Base-by-base conservation (phyloP, 2,329 filamentous ascomycete species). In the Cucurbitaria berberidis region DNA sequence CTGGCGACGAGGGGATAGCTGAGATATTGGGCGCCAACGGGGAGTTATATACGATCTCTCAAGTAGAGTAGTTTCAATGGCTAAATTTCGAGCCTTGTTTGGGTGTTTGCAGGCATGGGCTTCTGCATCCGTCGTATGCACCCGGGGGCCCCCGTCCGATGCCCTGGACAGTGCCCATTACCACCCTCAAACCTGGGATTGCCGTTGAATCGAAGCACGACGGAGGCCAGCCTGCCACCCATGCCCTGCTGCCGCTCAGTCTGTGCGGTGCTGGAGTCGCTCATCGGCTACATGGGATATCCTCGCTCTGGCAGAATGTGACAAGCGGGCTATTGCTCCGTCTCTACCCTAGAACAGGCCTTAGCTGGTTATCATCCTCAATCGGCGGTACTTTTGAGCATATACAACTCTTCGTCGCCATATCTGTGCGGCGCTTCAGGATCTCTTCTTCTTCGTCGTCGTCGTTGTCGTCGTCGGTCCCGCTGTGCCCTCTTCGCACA, bases 51-150 rank as follows among this genome's bases (percentile, higher is more conserved):
- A 63, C 65, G 39, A 51, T 55, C 64, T 67, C 57, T 66, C 62
- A 61, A 67, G 66, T 69, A 68, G 60, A 66, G 64, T 71, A 69
- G 62, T 63, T 64, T 48, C 52, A 63, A 61, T 66, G 67, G 67
- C 72, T 72, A 72, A 71, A 72, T 59, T 63, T 49, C 53, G 57
- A 62, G 49, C 55, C 51, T 51, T 62, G 57, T 66, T 53, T 69
- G 62, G 64, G 44, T 67, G 62, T 62, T 61, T 49, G 51, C 54
- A 49, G 48, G 58, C 57, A 59, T 62, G 61, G 64, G 59, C 51
- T 59, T 63, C 57, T 63, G 53, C 57, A 57, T 36, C 53, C 61
- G 59, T 40, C 47, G 64, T 66, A 69, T 57, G 55, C 53, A 63
- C 62, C 67, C 64, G 62, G 55, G 62, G 60, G 57, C 55, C 62